These are phyloP conservation scores for Pseudonectria foliicola DNA, from an alignment of 2,329 filamentous ascomycete species.

Conservation along the genomic window DNA sequence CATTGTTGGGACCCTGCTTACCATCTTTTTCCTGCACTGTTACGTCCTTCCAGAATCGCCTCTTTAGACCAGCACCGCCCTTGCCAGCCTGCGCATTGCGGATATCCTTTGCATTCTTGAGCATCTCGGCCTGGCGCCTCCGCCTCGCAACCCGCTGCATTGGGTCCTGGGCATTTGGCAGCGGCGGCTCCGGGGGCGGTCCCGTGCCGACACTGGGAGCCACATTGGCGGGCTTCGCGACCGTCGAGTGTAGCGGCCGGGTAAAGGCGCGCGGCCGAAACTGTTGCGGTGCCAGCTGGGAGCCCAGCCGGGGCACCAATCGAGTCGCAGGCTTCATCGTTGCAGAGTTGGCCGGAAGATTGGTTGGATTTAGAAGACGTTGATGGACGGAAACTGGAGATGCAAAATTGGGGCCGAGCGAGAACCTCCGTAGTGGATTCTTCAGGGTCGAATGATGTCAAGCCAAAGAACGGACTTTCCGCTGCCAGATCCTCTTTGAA, in stretches of 20 bases:
- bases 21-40: slow-evolving; percentile 60
- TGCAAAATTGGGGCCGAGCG: slow-evolving; percentile 5
- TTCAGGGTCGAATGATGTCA: slow-evolving; percentile 7
- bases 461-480: slow-evolving; percentile 2
- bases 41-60: slow-evolving; percentile 87
- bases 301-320: slow-evolving; percentile 31
- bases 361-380: slow-evolving; percentile 4
- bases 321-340: slow-evolving; percentile 36
- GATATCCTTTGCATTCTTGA: slow-evolving; percentile 44
- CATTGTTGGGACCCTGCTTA: slow-evolving; percentile 33
- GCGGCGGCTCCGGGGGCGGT: slow-evolving; percentile 51
- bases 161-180: slow-evolving; percentile 33
- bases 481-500: too few relatives aligned
- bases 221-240: slow-evolving; percentile 37
- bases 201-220: slow-evolving; percentile 48
- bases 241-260: slow-evolving; percentile 27
- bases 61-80: slow-evolving; percentile 45
- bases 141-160: slow-evolving; percentile 43
- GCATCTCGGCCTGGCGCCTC: slow-evolving; percentile 46
- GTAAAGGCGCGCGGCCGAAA: slow-evolving; percentile 6
- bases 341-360: slow-evolving; percentile 3
- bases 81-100: slow-evolving; percentile 29
- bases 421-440: neutral
- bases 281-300: slow-evolving; percentile 14
- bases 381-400: slow-evolving; percentile 1